Evolutionary conservation across 2,329 filamentous ascomycete species (phyloP), one percentile per base, ranked within the genome.

Genomic region (Stagonosporopsis cucurbitacearum): DNA sequence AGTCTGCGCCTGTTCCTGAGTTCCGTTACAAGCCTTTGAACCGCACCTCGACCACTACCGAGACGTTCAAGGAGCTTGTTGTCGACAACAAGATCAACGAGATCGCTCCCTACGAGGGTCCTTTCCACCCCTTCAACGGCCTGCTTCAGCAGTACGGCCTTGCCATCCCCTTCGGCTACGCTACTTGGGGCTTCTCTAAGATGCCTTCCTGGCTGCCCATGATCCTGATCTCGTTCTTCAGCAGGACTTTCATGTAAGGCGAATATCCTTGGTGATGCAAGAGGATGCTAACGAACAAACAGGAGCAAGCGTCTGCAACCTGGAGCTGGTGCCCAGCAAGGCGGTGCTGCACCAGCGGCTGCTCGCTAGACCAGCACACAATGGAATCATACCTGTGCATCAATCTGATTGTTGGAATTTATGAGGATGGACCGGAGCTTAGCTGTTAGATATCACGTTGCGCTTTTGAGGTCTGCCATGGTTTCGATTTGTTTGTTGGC

Each of bases 41-140:
- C 81, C 77, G 86, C 67, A 91, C 88, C 62, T 86, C 85, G 57
- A 84, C 86, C 55, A 88, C 87, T 19, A 78, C 85, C 30, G 81
- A 87, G 54, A 85, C 87, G 52, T 82, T 92, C 61, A 78, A 84
- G 47, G 79, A 84, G 54, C 77, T 91, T 50, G 81, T 85, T 62
- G 75, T 82, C 56, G 86, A 88, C 66, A 81, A 86, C 70, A 80
- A 77, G 50, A 87, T 83, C 66, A 75, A 83, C 71, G 70, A 84
- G 44, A 71, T 70, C 19, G 66, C 74, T 23, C 77, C 80, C 8
- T 84, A 85, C 63, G 86, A 90, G 63, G 88, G 89, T 47, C 80
- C 82, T 70, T 92, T 90, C 81, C 90, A 94, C 75, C 90, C 90
- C 58, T 89, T 92, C 71, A 84, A 91, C 68, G 89, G 90, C 59